Base-by-base conservation (phyloP, 306 rosid genomes). In the Betula pendula region DNA sequence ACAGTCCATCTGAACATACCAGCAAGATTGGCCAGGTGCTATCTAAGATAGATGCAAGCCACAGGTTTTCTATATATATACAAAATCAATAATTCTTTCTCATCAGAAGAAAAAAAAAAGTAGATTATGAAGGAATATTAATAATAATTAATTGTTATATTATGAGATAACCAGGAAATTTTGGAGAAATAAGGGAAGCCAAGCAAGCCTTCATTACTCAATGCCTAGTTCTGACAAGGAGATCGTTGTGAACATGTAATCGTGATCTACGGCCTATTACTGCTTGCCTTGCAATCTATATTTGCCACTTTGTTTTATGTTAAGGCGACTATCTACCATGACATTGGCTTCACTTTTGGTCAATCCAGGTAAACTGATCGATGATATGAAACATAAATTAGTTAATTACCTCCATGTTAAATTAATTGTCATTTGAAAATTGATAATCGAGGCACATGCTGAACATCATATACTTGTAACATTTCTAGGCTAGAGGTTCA, bases 401-500 rank as follows among this genome's bases (percentile, higher is more conserved):
- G n/a, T n/a, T n/a, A n/a, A n/a, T n/a, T n/a, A 70, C 5, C 11
- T 33, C 1, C 2, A 13, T 27, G 43, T 16, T 51, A 33, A 40
- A 14, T 42, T 4, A 42, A 2, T 45, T 44, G 7, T 16, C 1
- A 47, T 29, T 31, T n/a, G n/a, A 38, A 13, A 20, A 43, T n/a
- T 11, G 9, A 31, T 31, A n/a, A 38, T 13, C 43, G 6, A 27
- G n/a, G 1, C 59, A 16, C 59, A 17, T 52, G 6, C 16, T 27
- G 25, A 12, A 20, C 19, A 14, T 6, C 75, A 8, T 3, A n/a
- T 62, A 52, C 77, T 83, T 76, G 10, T n/a, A n/a, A 13, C 25
- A 58, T 8, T 12, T 58, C 19, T 87, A 92, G 93, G 96, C 85
- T 43, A 85, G 92, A 77, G 89, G 88, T 35, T 79, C 88, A 51